These are phyloP conservation scores for Cercophora sp. DNA, from an alignment of 495 filamentous ascomycete species.

Conservation along the genomic window DNA sequence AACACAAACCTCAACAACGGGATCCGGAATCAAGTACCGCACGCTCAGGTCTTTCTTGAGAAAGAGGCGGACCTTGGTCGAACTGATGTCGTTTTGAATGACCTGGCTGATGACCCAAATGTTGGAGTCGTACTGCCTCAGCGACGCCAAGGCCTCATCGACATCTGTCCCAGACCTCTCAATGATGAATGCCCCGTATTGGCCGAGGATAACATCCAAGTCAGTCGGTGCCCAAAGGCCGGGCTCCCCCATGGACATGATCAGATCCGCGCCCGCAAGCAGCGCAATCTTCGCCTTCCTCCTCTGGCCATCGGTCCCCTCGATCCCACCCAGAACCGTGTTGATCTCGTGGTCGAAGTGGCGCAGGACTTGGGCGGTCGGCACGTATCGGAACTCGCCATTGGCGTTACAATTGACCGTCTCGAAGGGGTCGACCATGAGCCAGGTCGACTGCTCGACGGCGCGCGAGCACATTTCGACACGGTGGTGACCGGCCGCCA, in stretches of 20 bases:
- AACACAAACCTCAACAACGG: slow-evolving; percentile 24
- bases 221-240: slow-evolving; percentile 79
- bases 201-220: slow-evolving; percentile 80
- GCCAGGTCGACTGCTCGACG: slow-evolving; percentile 69
- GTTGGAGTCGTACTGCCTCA: slow-evolving; percentile 65
- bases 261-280: slow-evolving; percentile 62
- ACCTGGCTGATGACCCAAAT: slow-evolving; percentile 86
- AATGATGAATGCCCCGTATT: slow-evolving; percentile 84
- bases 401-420: slow-evolving; percentile 46
- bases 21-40: slow-evolving; percentile 33
- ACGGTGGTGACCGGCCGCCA: slow-evolving; percentile 52
- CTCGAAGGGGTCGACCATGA: slow-evolving; percentile 81
- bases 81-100: slow-evolving; percentile 86
- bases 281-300: slow-evolving; percentile 63
- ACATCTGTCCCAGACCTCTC: slow-evolving; percentile 88
- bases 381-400: slow-evolving; percentile 73
- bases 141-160: slow-evolving; percentile 69
- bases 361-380: slow-evolving; percentile 82
- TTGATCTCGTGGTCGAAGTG: slow-evolving; percentile 91
- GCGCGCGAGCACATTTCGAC: slow-evolving; percentile 73
- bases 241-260: slow-evolving; percentile 72
- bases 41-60: slow-evolving; percentile 77
- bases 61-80: slow-evolving; percentile 84
- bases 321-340: slow-evolving; percentile 66
- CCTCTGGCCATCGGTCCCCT: slow-evolving; percentile 54